A percentile compares a stretch with the other conserved stretches of the same genome.
phyloP scores from a whole-genome alignment of 768 basidiomycete species.

The Tulasnella sp. region DNA sequence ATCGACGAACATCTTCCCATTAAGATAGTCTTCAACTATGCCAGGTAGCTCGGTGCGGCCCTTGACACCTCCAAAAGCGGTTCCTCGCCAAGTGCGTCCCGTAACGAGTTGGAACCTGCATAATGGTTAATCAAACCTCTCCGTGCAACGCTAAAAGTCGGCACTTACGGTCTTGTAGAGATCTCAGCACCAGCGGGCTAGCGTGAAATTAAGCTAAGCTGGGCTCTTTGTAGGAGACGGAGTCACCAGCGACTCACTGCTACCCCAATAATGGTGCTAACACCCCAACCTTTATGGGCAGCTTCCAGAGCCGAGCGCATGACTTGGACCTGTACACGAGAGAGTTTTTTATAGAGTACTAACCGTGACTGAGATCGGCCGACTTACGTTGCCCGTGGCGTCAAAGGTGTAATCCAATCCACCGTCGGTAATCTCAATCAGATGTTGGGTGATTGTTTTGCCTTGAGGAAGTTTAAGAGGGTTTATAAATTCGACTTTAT shows the following conservation, averaged over 20 bases:
- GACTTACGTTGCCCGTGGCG: slow-evolving; percentile 76
- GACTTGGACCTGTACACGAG: slow-evolving; percentile 60
- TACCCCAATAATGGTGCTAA: slow-evolving; percentile 91
- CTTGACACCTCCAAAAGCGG: slow-evolving; percentile 96
- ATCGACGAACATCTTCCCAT: slow-evolving; percentile 79
- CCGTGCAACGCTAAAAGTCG: neutral
- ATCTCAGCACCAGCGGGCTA: slow-evolving; percentile 89
- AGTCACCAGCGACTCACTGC: slow-evolving; percentile 38
- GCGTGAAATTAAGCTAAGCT: neutral
- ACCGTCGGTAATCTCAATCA: slow-evolving; percentile 90
- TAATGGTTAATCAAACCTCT: neutral
- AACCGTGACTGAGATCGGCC: slow-evolving; percentile 18
- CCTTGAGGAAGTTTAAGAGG: slow-evolving; percentile 66
- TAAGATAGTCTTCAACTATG: slow-evolving; percentile 86
- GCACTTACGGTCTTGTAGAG: slow-evolving; percentile 69
- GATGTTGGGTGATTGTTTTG: slow-evolving; percentile 80
- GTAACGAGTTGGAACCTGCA: slow-evolving; percentile 35
- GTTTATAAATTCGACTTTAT: slow-evolving; percentile 77
- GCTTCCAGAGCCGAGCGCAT: slow-evolving; percentile 95
- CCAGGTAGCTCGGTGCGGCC: slow-evolving; percentile 93
- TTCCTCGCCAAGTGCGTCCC: slow-evolving; percentile 88
- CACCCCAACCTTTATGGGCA: slow-evolving; percentile 99
- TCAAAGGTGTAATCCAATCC: slow-evolving; percentile 97
- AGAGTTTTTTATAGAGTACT: neutral
- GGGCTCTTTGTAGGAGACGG: neutral